Base-by-base conservation (phyloP, 208 protist species). In the Phytomonas francai region DNA sequence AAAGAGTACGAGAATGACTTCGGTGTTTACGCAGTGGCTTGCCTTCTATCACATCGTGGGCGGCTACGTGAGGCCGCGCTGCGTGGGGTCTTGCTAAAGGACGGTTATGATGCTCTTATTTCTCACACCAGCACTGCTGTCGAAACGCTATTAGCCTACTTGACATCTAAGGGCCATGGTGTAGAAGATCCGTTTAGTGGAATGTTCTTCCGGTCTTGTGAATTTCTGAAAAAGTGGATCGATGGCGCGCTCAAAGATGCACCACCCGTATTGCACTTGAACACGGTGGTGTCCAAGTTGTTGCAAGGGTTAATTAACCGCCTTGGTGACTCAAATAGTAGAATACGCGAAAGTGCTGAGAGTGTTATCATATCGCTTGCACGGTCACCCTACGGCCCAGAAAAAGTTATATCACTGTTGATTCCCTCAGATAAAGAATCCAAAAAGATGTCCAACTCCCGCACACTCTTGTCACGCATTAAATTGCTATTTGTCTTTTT, bases 11-110 rank as follows among this genome's bases (percentile, higher is more conserved):
- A 81, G 59, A 71, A 77, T 9, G 80, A 84, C 34, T 80, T 97
- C 33, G 92, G 92, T 49, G 65, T 79, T 3, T 94, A 90, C 65
- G 85, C 79, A 56, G 78, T 73, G 27, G 76, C 73, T 1, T 95
- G 92, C 71, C 72, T 97, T 25, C 84, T 93, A 68, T 78, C 77
- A 31, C 73, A 72, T 39, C 74, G 78, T 33, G 89, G 83, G 2
- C 77, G 81, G 71, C 79, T 90, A 49, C 83, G 92, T 30, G 89
- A 95, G 69, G 86, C 81, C 22, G 89, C 84, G 42, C 73, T 97
- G 62, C 74, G 83, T 14, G 82, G 77, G n/a, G 65, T 84, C 22
- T 65, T 80, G 33, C 85, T 83, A 8, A 59, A 61, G 16, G 79
- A 73, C 2, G 91, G 88, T 11, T 81, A 77, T 65, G 36, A 60